phyloP scores from a whole-genome alignment of 2,329 filamentous ascomycete species.

The Fusarium verrucosum region DNA sequence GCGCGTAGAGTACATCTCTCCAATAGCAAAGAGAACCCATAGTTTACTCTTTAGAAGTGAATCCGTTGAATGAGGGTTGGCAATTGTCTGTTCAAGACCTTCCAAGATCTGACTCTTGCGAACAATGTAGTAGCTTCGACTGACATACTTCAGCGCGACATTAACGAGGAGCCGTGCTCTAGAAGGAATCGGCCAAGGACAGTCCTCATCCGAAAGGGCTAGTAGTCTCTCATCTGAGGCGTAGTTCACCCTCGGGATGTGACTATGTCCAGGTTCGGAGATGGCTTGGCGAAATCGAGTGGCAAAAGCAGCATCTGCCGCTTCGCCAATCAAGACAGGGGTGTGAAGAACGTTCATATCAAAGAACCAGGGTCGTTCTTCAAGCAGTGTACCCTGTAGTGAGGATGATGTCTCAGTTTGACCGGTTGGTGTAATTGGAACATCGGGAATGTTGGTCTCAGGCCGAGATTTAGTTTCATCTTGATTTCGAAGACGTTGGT shows the following conservation, averaged over 20 bases:
- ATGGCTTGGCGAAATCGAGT: constrained; percentile 51
- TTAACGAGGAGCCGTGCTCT: constrained; percentile 45
- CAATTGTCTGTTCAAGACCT: constrained; percentile 51
- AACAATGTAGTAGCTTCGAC: constrained; percentile 54
- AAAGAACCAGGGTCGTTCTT: constrained; percentile 49
- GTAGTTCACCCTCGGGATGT: constrained; percentile 50
- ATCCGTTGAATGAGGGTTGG: constrained; percentile 47
- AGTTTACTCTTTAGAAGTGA: constrained; percentile 52
- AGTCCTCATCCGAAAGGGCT: constrained; percentile 44
- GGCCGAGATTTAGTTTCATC: constrained; percentile 24
- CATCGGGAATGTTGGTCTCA: constrained; percentile 24
- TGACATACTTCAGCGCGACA: constrained; percentile 54
- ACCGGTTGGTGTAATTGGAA: constrained; percentile 4
- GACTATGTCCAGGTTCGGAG: constrained; percentile 44
- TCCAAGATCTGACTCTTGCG: constrained; percentile 51
- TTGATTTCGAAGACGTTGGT: constrained; percentile 42
- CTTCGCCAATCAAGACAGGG: constrained; percentile 50
- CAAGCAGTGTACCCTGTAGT: constrained; percentile 35
- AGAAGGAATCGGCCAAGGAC: constrained; percentile 52
- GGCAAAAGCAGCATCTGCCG: constrained; percentile 50
- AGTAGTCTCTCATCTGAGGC: constrained; percentile 46
- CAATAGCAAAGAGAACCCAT: constrained; percentile 57
- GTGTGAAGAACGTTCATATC: constrained; percentile 48
- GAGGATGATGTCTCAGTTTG: constrained; percentile 18
- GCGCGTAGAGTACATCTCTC: constrained; percentile 57